Evolutionary conservation across 306 rosid genomes (phyloP).

Genomic region (Castanea sativa): DNA sequence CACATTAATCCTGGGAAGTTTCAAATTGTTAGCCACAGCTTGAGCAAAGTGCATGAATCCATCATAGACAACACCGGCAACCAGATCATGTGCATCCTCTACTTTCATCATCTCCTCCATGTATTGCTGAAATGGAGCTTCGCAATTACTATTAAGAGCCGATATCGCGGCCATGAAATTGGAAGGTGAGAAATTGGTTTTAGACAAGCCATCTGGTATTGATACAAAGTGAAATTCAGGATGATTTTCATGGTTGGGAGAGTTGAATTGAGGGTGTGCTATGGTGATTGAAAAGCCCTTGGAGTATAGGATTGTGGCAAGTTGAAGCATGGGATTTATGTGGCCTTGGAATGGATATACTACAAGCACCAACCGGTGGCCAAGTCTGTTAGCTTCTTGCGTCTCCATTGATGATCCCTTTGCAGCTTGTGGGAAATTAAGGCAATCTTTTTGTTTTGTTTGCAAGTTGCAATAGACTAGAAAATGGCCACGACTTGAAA

Average conservation of each 20-base stretch:
- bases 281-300: constrained; percentile 35
- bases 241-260: constrained; percentile 17
- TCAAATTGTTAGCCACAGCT: neutral
- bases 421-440: too few species aligned
- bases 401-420: neutral
- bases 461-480: neutral
- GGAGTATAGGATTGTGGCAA: constrained; percentile 16
- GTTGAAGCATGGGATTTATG: constrained; percentile 30
- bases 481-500: neutral
- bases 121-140: neutral
- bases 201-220: constrained; percentile 5
- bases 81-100: neutral
- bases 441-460: neutral
- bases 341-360: constrained; percentile 31
- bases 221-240: constrained; percentile 20
- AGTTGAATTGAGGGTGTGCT: constrained; percentile 22
- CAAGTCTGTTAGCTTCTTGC: neutral
- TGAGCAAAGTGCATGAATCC: neutral
- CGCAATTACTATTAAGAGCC: neutral
- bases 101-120: neutral
- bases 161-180: neutral
- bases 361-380: constrained; percentile 3
- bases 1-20: neutral
- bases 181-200: neutral
- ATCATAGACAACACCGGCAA: neutral